Evolutionary conservation across 129 eudicot species (phyloP), one percentile per base, ranked within the genome.

Genomic region (Centaurea solstitialis): DNA sequence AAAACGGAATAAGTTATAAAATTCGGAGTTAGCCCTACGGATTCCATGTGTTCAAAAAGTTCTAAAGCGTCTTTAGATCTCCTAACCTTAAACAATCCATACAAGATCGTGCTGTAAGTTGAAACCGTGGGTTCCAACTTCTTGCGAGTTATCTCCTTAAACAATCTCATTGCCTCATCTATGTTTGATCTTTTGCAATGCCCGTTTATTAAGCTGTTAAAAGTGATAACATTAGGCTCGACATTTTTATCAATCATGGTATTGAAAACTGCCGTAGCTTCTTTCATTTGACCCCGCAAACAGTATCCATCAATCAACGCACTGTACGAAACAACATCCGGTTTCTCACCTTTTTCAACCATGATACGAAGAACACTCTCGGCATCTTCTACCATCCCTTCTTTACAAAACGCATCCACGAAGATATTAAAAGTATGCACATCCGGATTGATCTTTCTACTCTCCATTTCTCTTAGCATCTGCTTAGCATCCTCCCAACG

Each of bases 251-350:
- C 50, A 12, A 50, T 50, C 88, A 86, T 89, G 26, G 18, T 0
- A 13, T 79, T 23, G 9, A 86, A 43, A 18, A 89, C 77, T 35
- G 64, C 7, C 26, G 8, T 50, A 20, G 93, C 93, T 59, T 86
- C 81, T 4, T 86, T 87, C 80, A 86, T 73, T 26, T 82, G 50
- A 33, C 87, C 88, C 7, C 73, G 40, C 76, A 79, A 75, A 73
- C 87, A 86, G 83, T 83, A 86, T 37, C 89, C 87, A 57, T 86
- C 87, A 10, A 88, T 41, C 10, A 88, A n/a, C 15, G 87, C 68
- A 65, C 59, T 86, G 61, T 82, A 88, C 9, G 87, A 62, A 7
- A 84, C 28, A 20, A 82, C 79, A 66, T 85, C 74, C 0, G 86
- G 91, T 18, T 23, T 7, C 67, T n/a, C 79, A 3, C 79, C 87